phyloP scores from a whole-genome alignment of 768 basidiomycete genomes.

The Dacryopinax spathularia region DNA sequence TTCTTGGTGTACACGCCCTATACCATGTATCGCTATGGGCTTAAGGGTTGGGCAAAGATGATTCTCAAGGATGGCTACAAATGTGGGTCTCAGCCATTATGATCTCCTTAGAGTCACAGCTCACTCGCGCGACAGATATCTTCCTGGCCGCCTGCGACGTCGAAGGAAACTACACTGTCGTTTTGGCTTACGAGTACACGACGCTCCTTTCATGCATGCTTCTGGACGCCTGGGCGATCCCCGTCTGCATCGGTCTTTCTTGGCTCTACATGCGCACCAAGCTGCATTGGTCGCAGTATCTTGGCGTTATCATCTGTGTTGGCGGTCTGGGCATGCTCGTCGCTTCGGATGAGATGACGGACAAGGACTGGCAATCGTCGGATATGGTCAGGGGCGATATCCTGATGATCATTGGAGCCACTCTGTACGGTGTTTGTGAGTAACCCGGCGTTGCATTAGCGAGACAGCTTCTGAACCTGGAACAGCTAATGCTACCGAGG shows the following conservation, averaged over 20 bases:
- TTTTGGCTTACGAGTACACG: conserved; percentile 75
- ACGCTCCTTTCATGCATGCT: conserved; percentile 81
- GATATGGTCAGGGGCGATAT: conserved; percentile 63
- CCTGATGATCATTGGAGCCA: conserved; percentile 77
- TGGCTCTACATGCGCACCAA: conserved; percentile 68
- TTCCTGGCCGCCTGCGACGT: conserved; percentile 70
- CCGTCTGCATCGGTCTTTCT: conserved; percentile 67
- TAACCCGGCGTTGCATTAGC: conserved; percentile 11
- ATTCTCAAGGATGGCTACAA: conserved; percentile 70
- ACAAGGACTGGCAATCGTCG: conserved; percentile 56
- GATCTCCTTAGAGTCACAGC: neutral
- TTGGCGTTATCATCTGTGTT: conserved; percentile 60
- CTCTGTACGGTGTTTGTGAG: conserved; percentile 74
- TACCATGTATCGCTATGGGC: conserved; percentile 79
- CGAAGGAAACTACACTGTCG: conserved; percentile 75
- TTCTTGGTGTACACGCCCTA: conserved; percentile 71
- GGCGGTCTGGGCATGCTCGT: conserved; percentile 69
- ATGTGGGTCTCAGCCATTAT: conserved; percentile 31
- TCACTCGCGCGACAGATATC: conserved; percentile 36
- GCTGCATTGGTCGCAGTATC: conserved; percentile 72
- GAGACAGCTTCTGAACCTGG: neutral
- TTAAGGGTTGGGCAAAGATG: conserved; percentile 68
- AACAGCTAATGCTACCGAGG: conserved; percentile 74
- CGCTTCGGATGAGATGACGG: conserved; percentile 58
- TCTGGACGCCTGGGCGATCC: conserved; percentile 90